These are phyloP conservation scores for Adansonia gregorii DNA, from an alignment of 441 rosid species.

Conservation along the genomic window DNA sequence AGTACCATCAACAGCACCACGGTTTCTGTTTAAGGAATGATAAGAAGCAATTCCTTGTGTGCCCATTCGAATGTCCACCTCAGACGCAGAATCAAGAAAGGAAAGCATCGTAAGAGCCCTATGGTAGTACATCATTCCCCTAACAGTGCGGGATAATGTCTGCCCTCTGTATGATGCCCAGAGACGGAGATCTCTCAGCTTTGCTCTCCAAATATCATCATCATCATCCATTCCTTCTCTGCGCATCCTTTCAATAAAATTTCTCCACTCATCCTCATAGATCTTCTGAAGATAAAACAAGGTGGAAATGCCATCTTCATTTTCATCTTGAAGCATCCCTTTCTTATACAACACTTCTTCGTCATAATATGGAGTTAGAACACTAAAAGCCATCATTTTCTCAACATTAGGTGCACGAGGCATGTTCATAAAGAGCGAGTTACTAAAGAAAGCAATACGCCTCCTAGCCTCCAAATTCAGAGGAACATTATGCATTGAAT, in stretches of 20 bases:
- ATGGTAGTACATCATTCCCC: constrained; percentile 96
- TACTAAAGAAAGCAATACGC: constrained; percentile 72
- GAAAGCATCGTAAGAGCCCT: constrained; percentile 86
- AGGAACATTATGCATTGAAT: constrained; percentile 65
- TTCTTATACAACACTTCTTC: constrained; percentile 64
- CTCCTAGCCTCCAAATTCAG: constrained; percentile 64
- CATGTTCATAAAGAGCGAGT: constrained; percentile 72
- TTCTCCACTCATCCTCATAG: constrained; percentile 69
- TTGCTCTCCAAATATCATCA: constrained; percentile 52
- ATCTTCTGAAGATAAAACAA: constrained; percentile 64
- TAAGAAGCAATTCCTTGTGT: constrained; percentile 55
- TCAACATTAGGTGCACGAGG: constrained; percentile 68
- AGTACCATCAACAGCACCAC: constrained; percentile 42
- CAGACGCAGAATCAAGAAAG: constrained; percentile 87
- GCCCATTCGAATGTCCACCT: constrained; percentile 69
- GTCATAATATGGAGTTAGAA: constrained; percentile 69
- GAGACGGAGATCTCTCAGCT: constrained; percentile 75
- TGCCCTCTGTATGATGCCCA: constrained; percentile 96
- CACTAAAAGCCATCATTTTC: constrained; percentile 73
- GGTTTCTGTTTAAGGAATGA: constrained; percentile 44
- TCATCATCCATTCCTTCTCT: constrained; percentile 60
- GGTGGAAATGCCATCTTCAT: constrained; percentile 75
- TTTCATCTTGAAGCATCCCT: constrained; percentile 58
- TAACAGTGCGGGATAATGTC: constrained; percentile 82
- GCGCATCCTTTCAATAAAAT: constrained; percentile 68